Evolutionary conservation across 176 grass and related monocot genomes (phyloP).

Genomic region (Bolboschoenus planiculmis): DNA sequence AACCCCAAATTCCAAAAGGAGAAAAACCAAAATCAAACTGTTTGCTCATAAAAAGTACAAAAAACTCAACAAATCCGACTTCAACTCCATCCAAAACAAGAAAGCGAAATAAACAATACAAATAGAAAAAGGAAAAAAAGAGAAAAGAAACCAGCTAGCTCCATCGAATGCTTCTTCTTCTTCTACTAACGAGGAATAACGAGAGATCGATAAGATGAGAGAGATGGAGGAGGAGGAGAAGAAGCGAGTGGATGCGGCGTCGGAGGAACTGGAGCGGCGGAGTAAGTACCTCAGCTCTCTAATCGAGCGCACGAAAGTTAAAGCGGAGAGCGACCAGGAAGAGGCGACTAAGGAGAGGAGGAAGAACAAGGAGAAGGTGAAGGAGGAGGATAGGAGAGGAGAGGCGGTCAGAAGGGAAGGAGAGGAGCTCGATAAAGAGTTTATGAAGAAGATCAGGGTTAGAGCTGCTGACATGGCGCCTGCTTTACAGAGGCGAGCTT

Average conservation of each 20-base stretch:
- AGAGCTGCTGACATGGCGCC: conserved; percentile 70
- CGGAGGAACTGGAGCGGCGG: conserved; percentile 47
- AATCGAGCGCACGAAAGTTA: conserved; percentile 47
- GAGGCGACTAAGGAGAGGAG: background rate
- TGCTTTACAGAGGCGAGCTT: conserved; percentile 69
- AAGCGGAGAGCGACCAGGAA: conserved; percentile 21
- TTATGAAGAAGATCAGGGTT: conserved; percentile 37
- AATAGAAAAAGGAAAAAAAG: background rate
- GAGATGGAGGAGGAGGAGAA: conserved; percentile 22
- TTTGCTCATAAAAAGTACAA: background rate
- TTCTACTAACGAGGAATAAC: background rate
- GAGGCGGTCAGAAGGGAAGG: conserved; percentile 12
- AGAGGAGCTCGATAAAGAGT: conserved; percentile 41
- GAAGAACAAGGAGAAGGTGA: conserved; percentile 26
- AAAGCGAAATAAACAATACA: background rate
- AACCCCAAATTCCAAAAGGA: background rate
- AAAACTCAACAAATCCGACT: background rate
- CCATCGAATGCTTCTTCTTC: conserved; percentile 10
- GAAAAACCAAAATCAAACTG: background rate
- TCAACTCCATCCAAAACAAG: background rate
- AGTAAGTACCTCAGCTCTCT: conserved; percentile 52
- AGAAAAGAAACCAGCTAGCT: background rate
- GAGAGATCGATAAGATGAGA: background rate
- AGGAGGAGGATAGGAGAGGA: conserved; percentile 10
- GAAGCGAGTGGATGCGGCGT: conserved; percentile 40